Percentiles rank a stretch among this genome's conserved stretches.
Conservation (phyloP, 1,284 basidiomycete genomes). For the Papiliotrema laurentii region DNA sequence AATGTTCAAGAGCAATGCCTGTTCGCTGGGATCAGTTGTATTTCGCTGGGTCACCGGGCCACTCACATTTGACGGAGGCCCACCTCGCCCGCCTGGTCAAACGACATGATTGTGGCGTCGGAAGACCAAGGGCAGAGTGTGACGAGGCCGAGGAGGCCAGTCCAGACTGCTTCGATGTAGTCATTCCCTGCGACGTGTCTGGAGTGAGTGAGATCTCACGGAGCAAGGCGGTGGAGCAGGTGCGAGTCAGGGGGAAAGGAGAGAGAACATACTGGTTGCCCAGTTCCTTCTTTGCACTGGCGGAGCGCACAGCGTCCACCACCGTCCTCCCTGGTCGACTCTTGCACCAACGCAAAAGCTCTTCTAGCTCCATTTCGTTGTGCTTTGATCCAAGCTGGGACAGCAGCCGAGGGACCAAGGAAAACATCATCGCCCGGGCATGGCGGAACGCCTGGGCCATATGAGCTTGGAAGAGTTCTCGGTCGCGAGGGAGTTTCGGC, state of each 20-base stretch:
- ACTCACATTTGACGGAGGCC: constrained; percentile 4
- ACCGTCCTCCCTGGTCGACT: neutral
- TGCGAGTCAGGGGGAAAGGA: too few species aligned
- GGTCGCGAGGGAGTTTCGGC: neutral
- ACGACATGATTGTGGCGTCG: constrained; percentile 2
- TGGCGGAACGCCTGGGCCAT: neutral
- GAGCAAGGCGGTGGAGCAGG: too few species aligned
- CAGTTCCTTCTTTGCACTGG: neutral
- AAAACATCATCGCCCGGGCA: neutral
- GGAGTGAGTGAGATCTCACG: too few species aligned
- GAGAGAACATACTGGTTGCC: neutral
- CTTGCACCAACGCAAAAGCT: neutral
- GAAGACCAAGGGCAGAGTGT: neutral
- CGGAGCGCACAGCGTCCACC: neutral
- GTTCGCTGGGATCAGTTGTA: neutral
- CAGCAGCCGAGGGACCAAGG: neutral
- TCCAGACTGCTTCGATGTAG: neutral
- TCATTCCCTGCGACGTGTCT: neutral
- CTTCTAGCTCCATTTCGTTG: neutral
- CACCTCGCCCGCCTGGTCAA: neutral
- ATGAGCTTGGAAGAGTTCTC: constrained; percentile 1
- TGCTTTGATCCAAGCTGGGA: neutral
- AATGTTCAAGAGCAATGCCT: neutral
- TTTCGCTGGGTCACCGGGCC: neutral
- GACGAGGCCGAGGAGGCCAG: neutral